A percentile compares a stretch with the other conserved stretches of the same genome.
Conservation (phyloP, 176 grass and related monocot species). For the Avena eriantha region DNA sequence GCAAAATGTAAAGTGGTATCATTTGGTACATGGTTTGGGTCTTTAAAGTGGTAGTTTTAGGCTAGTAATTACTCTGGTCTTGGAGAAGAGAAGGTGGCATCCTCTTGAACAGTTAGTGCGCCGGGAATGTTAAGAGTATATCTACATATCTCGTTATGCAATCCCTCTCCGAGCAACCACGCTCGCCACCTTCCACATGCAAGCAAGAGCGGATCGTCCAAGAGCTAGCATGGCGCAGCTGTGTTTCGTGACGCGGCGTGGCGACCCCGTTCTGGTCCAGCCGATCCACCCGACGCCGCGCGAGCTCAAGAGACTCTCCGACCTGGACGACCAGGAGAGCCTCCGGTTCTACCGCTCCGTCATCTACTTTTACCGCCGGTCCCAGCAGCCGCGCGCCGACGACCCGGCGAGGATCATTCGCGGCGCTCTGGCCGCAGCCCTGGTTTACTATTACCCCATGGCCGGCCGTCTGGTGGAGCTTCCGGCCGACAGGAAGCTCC, state of each 20-base stretch:
- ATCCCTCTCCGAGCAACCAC: too few relatives aligned
- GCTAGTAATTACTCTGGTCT: too few relatives aligned
- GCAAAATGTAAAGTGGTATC: too few relatives aligned
- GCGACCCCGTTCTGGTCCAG: constrained; percentile 30
- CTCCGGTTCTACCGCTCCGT: constrained; percentile 43
- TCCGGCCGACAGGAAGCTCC: constrained; percentile 37
- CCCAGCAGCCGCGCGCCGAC: not conserved
- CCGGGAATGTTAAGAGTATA: not conserved
- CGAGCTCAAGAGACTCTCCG: constrained; percentile 47
- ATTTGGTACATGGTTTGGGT: too few relatives aligned
- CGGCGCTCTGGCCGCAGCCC: constrained; percentile 5
- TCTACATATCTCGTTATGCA: too few relatives aligned
- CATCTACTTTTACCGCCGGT: constrained; percentile 41
- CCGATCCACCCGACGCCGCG: constrained; percentile 35
- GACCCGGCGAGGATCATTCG: constrained; percentile 42
- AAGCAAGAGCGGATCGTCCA: too few relatives aligned
- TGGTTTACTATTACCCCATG: constrained; percentile 54
- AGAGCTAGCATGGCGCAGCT: too few relatives aligned
- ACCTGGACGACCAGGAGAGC: constrained; percentile 56
- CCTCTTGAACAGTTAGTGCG: not conserved
- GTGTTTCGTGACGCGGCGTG: constrained; percentile 29
- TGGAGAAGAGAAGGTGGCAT: too few relatives aligned
- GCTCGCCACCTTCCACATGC: constrained; percentile 43
- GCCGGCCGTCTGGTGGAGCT: constrained; percentile 49
- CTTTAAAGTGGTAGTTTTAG: too few relatives aligned